Evolutionary conservation across 768 basidiomycete genomes (phyloP).

Genomic region (Termitomyces sp.): DNA sequence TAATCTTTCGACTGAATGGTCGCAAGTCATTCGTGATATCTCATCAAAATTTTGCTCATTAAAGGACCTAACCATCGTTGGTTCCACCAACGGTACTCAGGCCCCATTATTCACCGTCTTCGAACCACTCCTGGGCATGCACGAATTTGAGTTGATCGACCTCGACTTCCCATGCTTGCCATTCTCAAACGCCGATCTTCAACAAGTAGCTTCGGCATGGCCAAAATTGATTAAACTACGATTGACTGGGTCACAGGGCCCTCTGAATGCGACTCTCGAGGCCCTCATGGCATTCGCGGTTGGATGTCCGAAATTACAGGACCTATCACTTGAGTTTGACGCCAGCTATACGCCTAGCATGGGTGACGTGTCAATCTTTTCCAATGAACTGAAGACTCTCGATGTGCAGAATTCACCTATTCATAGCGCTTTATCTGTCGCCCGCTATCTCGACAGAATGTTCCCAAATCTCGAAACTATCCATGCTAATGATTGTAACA

Average conservation of each 20-base stretch:
- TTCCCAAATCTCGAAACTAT: constrained; percentile 4
- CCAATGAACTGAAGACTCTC: constrained; percentile 4
- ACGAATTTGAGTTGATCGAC: constrained; percentile 1
- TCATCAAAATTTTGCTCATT: constrained; percentile 2
- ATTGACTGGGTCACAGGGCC: background rate
- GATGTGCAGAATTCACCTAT: constrained; percentile 6
- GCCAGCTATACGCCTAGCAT: constrained; percentile 1
- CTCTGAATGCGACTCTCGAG: constrained; percentile 6
- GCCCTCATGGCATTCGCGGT: constrained; percentile 1
- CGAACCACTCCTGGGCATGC: constrained; percentile 10
- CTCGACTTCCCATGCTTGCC: constrained; percentile 8
- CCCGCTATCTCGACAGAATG: constrained; percentile 9
- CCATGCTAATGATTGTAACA: background rate
- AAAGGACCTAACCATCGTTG: constrained; percentile 2
- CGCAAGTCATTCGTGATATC: background rate
- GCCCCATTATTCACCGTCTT: background rate
- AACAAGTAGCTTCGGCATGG: constrained; percentile 7
- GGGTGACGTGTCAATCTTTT: background rate
- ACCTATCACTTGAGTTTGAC: constrained; percentile 7
- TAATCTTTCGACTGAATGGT: background rate
- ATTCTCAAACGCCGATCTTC: constrained; percentile 5
- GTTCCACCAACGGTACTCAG: background rate
- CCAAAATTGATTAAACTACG: background rate
- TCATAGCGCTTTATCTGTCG: background rate
- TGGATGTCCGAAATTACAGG: constrained; percentile 7